phyloP scores from a whole-genome alignment of 2,329 filamentous ascomycete genomes.

The Cladobotryum protrusum region DNA sequence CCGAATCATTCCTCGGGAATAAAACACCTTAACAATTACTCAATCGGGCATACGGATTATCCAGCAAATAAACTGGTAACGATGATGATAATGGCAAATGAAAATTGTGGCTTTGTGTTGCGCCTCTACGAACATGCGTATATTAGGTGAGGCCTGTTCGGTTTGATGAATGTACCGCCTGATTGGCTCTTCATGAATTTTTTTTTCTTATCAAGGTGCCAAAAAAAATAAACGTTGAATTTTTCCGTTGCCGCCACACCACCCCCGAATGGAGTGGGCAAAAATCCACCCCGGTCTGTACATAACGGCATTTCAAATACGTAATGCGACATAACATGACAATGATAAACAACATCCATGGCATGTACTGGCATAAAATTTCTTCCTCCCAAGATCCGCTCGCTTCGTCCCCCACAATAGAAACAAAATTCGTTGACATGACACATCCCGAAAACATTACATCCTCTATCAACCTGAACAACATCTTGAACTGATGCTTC shows the following conservation, averaged over 20 bases:
- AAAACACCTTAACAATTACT: too few relatives aligned
- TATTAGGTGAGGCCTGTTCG: background rate
- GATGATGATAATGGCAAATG: too few relatives aligned
- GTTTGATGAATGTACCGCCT: background rate
- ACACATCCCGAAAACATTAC: constrained; percentile 23
- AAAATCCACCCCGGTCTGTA: background rate
- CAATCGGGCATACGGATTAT: too few relatives aligned
- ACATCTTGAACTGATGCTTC: constrained; percentile 19
- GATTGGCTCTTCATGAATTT: background rate
- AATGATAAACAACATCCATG: background rate
- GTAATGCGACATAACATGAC: background rate
- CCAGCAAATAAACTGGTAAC: too few relatives aligned
- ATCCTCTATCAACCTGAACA: constrained; percentile 22
- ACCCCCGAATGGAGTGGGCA: background rate
- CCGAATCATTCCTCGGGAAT: too few relatives aligned
- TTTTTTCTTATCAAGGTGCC: background rate
- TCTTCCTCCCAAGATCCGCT: background rate
- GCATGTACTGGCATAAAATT: background rate
- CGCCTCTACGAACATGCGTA: background rate
- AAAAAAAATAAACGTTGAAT: background rate
- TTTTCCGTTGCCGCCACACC: background rate
- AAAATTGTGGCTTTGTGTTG: background rate
- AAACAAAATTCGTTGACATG: constrained; percentile 19
- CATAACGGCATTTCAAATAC: background rate
- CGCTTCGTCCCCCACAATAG: constrained; percentile 13